These are phyloP conservation scores for Collybiopsis confluens DNA, from an alignment of 768 basidiomycete genomes.

Conservation along the genomic window DNA sequence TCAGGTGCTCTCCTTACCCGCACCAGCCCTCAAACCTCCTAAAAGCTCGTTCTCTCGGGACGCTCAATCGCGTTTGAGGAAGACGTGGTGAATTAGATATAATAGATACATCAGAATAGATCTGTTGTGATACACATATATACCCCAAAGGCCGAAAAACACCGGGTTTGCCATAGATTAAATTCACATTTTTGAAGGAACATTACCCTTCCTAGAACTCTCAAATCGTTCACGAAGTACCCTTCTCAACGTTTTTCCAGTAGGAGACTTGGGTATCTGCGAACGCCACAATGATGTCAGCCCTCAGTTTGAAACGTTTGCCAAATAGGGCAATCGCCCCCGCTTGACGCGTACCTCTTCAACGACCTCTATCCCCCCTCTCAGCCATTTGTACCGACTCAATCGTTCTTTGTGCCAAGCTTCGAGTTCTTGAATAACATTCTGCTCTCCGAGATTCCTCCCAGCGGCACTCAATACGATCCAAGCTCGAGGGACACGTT, in stretches of 20 bases:
- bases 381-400: conserved; percentile 73
- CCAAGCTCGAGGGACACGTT: conserved; percentile 77
- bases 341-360: conserved; percentile 39
- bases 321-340: no score
- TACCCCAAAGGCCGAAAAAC: no score
- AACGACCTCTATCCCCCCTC: conserved; percentile 67
- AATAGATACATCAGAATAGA: no score
- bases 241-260: conserved; percentile 67
- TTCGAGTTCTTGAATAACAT: conserved; percentile 44
- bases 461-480: conserved; percentile 60
- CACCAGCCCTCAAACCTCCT: no score
- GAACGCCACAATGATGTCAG: not conserved
- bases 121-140: not conserved
- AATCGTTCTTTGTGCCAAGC: conserved; percentile 58
- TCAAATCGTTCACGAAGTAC: conserved; percentile 16
- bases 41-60: no score
- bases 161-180: no score
- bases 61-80: no score
- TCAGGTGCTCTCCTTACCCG: no score
- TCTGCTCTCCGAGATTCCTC: conserved; percentile 37
- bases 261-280: conserved; percentile 71
- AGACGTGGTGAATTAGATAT: no score
- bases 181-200: not conserved
- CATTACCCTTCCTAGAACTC: not conserved
- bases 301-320: no score